Percentiles rank a stretch among this genome's conserved stretches.
phyloP scores from a whole-genome alignment of 805 yeast species.

The Yamadazyma endophytica region DNA sequence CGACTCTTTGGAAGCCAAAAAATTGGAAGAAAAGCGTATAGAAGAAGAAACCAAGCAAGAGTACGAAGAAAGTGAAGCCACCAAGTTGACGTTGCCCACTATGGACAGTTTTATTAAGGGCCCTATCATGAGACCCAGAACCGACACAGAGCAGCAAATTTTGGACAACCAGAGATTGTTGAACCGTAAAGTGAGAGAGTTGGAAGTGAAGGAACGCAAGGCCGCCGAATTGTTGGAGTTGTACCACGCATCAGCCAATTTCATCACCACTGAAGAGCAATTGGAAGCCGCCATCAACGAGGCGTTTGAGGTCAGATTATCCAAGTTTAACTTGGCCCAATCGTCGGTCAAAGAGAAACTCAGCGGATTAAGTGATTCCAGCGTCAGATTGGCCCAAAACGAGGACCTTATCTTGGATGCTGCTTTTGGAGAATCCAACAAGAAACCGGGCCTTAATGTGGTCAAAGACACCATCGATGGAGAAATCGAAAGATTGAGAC shows the following conservation, averaged over 20 bases:
- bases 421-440: slow-evolving; percentile 35
- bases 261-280: slow-evolving; percentile 69
- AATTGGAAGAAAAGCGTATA: slow-evolving; percentile 23
- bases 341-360: slow-evolving; percentile 33
- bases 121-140: slow-evolving; percentile 69
- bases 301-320: slow-evolving; percentile 45
- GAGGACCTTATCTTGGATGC: slow-evolving; percentile 33
- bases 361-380: slow-evolving; percentile 24
- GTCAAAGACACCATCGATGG: slow-evolving; percentile 39
- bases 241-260: slow-evolving; percentile 65
- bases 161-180: slow-evolving; percentile 58
- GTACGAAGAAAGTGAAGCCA: slow-evolving; percentile 47
- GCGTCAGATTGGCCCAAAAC: slow-evolving; percentile 23
- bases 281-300: slow-evolving; percentile 53
- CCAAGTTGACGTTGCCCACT: slow-evolving; percentile 73
- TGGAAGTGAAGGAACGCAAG: slow-evolving; percentile 48
- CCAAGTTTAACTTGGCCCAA: slow-evolving; percentile 31
- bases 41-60: slow-evolving; percentile 17
- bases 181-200: slow-evolving; percentile 58
- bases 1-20: slow-evolving; percentile 27
- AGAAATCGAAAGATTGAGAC: slow-evolving; percentile 28
- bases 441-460: slow-evolving; percentile 38
- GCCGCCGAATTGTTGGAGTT: slow-evolving; percentile 61
- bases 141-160: slow-evolving; percentile 60
- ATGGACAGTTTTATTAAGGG: slow-evolving; percentile 62